A percentile compares a stretch with the other conserved stretches of the same genome.
These are phyloP conservation scores for Athelia psychrophila DNA, from an alignment of 1,284 basidiomycete genomes.

Conservation along the genomic window DNA sequence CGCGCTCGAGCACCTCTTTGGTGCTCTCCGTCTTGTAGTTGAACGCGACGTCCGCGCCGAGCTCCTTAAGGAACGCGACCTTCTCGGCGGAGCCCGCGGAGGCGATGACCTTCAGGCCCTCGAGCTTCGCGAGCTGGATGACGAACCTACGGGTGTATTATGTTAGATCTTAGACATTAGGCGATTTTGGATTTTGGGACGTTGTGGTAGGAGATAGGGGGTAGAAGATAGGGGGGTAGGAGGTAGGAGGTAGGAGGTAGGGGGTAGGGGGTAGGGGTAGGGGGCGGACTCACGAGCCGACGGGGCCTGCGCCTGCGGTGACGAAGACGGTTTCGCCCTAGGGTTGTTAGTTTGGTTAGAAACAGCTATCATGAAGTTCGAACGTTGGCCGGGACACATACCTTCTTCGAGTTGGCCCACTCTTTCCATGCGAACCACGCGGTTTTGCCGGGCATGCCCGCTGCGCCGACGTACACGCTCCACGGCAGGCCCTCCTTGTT, in stretches of 20 bases:
- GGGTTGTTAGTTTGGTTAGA: neutral
- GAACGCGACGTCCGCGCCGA: constrained; percentile 57
- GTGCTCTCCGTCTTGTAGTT: constrained; percentile 57
- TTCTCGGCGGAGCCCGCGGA: constrained; percentile 63
- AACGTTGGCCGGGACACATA: constrained; percentile 5
- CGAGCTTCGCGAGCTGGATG: constrained; percentile 47
- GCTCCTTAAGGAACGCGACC: constrained; percentile 47
- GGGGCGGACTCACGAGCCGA: neutral
- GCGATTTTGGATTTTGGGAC: neutral
- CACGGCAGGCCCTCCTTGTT: constrained; percentile 38
- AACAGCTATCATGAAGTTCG: neutral
- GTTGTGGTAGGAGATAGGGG: too few species aligned
- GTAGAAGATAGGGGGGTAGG: neutral
- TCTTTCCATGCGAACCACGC: constrained; percentile 35
- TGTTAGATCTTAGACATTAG: too few species aligned
- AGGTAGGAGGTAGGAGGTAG: neutral
- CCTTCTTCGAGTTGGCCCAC: constrained; percentile 30
- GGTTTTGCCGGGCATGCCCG: constrained; percentile 44
- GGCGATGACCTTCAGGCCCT: constrained; percentile 58
- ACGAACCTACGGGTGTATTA: constrained; percentile 13
- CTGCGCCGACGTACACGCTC: constrained; percentile 44
- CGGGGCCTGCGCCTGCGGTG: constrained; percentile 49
- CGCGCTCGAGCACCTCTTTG: constrained; percentile 42
- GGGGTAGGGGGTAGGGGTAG: neutral
- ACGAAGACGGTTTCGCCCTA: constrained; percentile 56